Evolutionary conservation across 352 stramenopile genomes (phyloP).

Genomic region (Phytophthora kernoviae): DNA sequence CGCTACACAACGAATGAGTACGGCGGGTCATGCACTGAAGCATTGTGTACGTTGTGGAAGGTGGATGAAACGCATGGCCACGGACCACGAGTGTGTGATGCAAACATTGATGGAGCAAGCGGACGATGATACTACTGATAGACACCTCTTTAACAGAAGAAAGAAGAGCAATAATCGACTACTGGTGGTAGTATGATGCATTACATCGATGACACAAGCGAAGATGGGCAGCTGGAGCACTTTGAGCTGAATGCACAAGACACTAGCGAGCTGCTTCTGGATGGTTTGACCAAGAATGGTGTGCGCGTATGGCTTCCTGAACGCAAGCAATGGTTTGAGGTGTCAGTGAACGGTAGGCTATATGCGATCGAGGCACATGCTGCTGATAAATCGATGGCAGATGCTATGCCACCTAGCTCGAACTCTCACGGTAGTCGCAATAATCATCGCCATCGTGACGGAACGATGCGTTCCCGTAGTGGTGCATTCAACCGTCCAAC

Average conservation of each 20-base stretch:
- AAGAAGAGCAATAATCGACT: slow-evolving; percentile 12
- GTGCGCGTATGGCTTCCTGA: slow-evolving; percentile 80
- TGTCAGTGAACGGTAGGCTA: slow-evolving; percentile 79
- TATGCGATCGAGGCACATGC: slow-evolving; percentile 64
- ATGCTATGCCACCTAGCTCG: slow-evolving; percentile 3
- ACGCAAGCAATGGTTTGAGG: slow-evolving; percentile 76
- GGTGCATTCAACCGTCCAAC: slow-evolving; percentile 73
- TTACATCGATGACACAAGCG: slow-evolving; percentile 26
- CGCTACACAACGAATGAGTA: slow-evolving; percentile 50
- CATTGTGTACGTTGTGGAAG: slow-evolving; percentile 48
- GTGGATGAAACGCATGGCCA: slow-evolving; percentile 58
- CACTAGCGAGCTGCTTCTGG: slow-evolving; percentile 48
- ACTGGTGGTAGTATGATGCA: slow-evolving; percentile 6
- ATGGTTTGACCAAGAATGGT: slow-evolving; percentile 84
- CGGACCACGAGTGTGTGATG: slow-evolving; percentile 53
- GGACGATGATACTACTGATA: slow-evolving; percentile 3
- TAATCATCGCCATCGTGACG: slow-evolving; percentile 17
- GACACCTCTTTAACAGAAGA: slow-evolving; percentile 6
- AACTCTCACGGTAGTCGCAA: slow-evolving; percentile 11
- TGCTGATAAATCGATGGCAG: slow-evolving; percentile 8
- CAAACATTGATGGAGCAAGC: slow-evolving; percentile 24
- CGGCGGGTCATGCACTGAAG: slow-evolving; percentile 70
- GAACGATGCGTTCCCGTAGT: slow-evolving; percentile 39
- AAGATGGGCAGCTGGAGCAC: slow-evolving; percentile 45
- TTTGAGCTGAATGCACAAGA: slow-evolving; percentile 46